Evolutionary conservation across 108 stramenopile species (phyloP), one percentile per base, ranked within the genome.

Genomic region (Mayamaea pseudoterrestris): DNA sequence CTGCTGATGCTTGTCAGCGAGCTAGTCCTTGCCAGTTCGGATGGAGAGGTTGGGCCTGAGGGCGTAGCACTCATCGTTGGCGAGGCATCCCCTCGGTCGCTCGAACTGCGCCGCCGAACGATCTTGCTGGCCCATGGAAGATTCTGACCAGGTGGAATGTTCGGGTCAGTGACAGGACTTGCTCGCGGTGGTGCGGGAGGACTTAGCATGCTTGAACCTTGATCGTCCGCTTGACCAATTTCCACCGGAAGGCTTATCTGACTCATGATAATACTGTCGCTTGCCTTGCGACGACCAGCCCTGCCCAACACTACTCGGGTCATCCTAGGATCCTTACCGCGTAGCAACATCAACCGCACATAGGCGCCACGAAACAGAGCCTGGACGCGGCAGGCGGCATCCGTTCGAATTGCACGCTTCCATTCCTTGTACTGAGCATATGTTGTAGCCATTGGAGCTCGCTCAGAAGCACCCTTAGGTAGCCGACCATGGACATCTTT

Each of bases 341-440:
- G 69, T 17, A 68, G 42, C 35, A 90, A 53, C 40, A 44, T 46
- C 63, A 57, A 60, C 50, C 88, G 53, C 2, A 52, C 49, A 6
- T 51, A 35, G 4, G 76, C 72, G 16, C 83, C 88, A 20, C 91
- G 76, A 27, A 69, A 67, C 25, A 93, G 43, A 5, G 81, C 83
- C 47, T 89, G 87, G 47, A 93, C 82, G 18, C 81, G 58, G 48
- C 76, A 75, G 13, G 84, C 83, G 7, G 87, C 84, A 60, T 93
- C 84, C 6, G 83, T 73, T 18, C 91, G 76, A 60, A 93, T 89
- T 23, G 77, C 82, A 6, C 82, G 58, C 47, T 93, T 93, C 87
- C 86, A 89, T 27, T 87, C 86, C 27, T 84, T 47, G 44, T 93
- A 93, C 52, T 86, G 86, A 31, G 74, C 77, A 47, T 89, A 93